phyloP scores from a whole-genome alignment of 2,329 filamentous ascomycete species.

The Colletotrichum aenigma region DNA sequence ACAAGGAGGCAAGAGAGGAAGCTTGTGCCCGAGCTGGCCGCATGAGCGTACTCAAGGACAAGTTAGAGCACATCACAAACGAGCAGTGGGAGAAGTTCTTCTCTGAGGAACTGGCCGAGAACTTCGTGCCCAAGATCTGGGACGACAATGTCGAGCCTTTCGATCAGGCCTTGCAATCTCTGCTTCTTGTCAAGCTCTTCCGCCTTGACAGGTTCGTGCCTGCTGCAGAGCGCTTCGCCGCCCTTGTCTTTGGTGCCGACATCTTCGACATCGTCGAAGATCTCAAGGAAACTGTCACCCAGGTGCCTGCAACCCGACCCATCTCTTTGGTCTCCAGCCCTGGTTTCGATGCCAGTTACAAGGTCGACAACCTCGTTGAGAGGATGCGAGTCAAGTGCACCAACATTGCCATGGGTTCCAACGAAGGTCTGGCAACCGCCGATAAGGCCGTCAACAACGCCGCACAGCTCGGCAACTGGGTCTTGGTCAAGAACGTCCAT shows the following conservation, averaged over 20 bases:
- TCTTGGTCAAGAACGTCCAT: conserved; percentile 98
- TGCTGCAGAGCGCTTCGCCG: conserved; percentile 88
- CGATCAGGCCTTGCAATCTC: conserved; percentile 80
- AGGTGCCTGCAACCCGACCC: conserved; percentile 83
- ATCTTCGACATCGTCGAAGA: conserved; percentile 87
- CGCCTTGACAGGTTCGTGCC: conserved; percentile 95
- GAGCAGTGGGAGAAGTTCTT: conserved; percentile 84
- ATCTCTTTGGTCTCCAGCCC: conserved; percentile 93
- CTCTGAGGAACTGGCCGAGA: conserved; percentile 84
- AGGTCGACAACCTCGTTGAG: conserved; percentile 94
- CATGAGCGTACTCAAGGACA: conserved; percentile 75
- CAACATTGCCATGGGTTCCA: conserved; percentile 99
- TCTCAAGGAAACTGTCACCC: conserved; percentile 80
- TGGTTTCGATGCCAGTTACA: conserved; percentile 98
- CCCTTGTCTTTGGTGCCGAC: conserved; percentile 80
- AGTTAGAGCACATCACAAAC: conserved; percentile 65
- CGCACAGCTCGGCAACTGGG: conserved; percentile 91
- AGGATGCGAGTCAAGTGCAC: conserved; percentile 82
- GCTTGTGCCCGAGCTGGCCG: conserved; percentile 72
- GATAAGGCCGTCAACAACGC: conserved; percentile 96
- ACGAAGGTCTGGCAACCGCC: conserved; percentile 88
- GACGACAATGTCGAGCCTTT: conserved; percentile 65
- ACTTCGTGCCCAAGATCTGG: conserved; percentile 79
- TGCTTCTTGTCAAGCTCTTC: conserved; percentile 92
- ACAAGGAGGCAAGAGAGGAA: conserved; percentile 66